These are phyloP conservation scores for Stenocarpella maydis DNA, from an alignment of 2,329 filamentous ascomycete species.

Conservation along the genomic window DNA sequence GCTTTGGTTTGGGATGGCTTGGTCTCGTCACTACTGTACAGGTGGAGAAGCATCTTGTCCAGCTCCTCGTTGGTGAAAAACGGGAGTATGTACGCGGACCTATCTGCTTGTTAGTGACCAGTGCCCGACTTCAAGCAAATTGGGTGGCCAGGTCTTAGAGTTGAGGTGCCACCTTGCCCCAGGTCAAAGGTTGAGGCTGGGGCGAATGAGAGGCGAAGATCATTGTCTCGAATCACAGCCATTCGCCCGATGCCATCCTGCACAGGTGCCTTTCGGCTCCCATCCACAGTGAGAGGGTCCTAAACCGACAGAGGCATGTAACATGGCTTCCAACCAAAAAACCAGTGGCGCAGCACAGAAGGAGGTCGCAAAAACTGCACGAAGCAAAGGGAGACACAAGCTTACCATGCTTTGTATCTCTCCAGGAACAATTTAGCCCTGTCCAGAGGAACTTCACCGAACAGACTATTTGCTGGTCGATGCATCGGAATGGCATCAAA, in stretches of 20 bases:
- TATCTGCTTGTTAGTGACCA: background rate
- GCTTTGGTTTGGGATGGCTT: constrained; percentile 39
- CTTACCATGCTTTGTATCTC: constrained; percentile 36
- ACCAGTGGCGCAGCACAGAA: no score
- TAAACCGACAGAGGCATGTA: no score
- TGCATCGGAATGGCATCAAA: constrained; percentile 33
- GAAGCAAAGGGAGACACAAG: background rate
- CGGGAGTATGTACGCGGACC: constrained; percentile 35
- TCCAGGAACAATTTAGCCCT: constrained; percentile 37
- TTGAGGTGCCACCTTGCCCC: rapidly evolving
- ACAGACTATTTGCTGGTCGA: constrained; percentile 11
- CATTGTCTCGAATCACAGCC: background rate
- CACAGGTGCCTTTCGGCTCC: no score
- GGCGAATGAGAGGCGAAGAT: no score
- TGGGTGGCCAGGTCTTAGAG: background rate
- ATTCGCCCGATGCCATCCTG: background rate
- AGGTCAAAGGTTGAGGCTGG: background rate
- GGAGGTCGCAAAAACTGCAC: no score
- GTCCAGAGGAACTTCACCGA: constrained; percentile 33
- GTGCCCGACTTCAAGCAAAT: background rate
- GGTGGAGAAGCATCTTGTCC: constrained; percentile 37
- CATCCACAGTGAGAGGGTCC: no score
- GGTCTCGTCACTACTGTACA: constrained; percentile 35
- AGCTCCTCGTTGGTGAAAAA: constrained; percentile 39
- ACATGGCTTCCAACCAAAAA: no score